phyloP scores from a whole-genome alignment of 768 basidiomycete species.

The Termitomyces heimii region DNA sequence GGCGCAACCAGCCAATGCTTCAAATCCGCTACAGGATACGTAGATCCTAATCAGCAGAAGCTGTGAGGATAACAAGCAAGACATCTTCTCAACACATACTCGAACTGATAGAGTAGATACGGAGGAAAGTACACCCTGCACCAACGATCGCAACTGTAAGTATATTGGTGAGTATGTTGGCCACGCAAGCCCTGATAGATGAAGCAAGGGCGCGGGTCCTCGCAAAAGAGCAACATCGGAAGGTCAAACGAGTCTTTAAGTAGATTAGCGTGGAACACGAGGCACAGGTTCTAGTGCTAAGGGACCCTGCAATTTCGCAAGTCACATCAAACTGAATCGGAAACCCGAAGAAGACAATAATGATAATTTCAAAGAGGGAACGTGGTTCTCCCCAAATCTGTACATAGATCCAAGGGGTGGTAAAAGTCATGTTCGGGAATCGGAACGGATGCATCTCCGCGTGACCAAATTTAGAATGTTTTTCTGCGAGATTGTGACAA shows the following conservation, averaged over 20 bases:
- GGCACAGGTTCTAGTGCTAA: slow-evolving; percentile 17
- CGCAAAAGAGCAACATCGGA: slow-evolving; percentile 26
- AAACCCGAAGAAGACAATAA: no score
- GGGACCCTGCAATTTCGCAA: background rate
- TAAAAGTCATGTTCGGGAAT: background rate
- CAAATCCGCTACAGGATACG: slow-evolving; percentile 2
- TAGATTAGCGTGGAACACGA: slow-evolving; percentile 32
- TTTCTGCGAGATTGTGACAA: background rate
- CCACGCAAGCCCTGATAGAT: slow-evolving; percentile 9
- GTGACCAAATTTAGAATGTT: background rate
- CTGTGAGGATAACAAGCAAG: background rate
- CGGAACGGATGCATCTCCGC: background rate
- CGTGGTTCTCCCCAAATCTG: no score
- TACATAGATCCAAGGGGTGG: background rate
- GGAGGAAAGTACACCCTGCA: slow-evolving; percentile 7
- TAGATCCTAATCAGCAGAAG: background rate
- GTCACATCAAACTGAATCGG: background rate
- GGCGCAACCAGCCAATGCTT: background rate
- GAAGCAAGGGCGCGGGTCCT: slow-evolving; percentile 28
- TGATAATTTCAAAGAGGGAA: no score
- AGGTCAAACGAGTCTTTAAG: slow-evolving; percentile 20
- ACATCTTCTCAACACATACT: background rate
- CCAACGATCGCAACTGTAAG: slow-evolving; percentile 12
- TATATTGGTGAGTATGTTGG: slow-evolving; percentile 15
- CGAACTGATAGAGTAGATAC: slow-evolving; percentile 1